Base-by-base conservation (phyloP, 768 basidiomycete genomes). In the Holtermanniella nyarrowii region DNA sequence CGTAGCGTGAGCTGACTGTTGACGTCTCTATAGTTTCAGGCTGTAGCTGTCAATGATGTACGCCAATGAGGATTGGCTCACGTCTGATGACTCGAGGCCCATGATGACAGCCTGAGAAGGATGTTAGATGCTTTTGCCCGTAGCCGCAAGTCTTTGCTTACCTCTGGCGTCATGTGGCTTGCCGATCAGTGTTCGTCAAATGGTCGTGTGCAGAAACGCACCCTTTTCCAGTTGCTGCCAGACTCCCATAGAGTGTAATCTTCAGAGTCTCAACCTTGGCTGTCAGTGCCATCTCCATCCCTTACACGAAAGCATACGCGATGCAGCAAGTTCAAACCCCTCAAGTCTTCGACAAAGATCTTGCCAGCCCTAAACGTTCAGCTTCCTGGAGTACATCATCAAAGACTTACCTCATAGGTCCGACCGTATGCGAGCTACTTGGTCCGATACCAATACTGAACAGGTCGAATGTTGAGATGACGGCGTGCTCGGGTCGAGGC, bases 391-490 rank as follows among this genome's bases (percentile, higher is more conserved):
- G 10, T 7, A 37, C 31, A 37, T 31, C 25, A n/a, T n/a, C n/a
- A n/a, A n/a, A 22, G 1, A 48, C 55, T 42, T 46, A 61, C 48
- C 62, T 80, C 89, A 93, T 91, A n/a, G 83, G 82, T 0, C 83
- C 83, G 26, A 84, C 81, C 0, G 82, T 84, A 64, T 84, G 82
- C 1, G 78, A 80, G 40, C 77, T 79, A 43, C 76, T 78, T 10
- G 82, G 70, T 22, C 70, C 72, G 11, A 72, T 60, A 40, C 89
- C 89, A 56, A 91, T 85, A 61, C 83, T 86, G 75, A 93, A 91
- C 48, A 93, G 75, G 70, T 95, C 90, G 65, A 91, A 93, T 0
- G 89, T 82, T 1, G 86, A 88, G 49, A 93, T 90, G 57, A 91
- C 89, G 4, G 89, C 89, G 44, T 68, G 66, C 23, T 60, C 53